Evolutionary conservation across 2,329 filamentous ascomycete species (phyloP).

Genomic region (Penicillium sp.): DNA sequence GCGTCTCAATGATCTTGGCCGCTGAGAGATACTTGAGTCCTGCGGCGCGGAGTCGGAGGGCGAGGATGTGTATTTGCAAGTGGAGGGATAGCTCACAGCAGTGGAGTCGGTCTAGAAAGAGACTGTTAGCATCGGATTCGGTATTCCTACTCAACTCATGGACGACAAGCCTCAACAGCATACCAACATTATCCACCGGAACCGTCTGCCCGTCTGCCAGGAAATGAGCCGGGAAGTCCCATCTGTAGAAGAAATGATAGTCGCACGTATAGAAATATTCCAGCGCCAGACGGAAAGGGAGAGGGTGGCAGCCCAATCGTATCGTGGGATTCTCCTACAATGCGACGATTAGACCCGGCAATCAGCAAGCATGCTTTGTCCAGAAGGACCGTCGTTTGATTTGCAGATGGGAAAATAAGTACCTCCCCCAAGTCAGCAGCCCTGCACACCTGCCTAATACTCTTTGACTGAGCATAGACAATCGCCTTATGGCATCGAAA

Average conservation of each 20-base stretch:
- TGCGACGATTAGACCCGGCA: background rate
- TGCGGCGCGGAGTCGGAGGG: background rate
- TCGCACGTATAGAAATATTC: slow-evolving; percentile 10
- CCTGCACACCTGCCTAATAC: background rate
- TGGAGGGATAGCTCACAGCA: slow-evolving; percentile 12
- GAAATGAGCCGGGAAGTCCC: slow-evolving; percentile 5
- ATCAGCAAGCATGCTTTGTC: background rate
- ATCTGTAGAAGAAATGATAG: slow-evolving; percentile 6
- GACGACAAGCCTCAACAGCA: background rate
- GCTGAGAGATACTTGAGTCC: background rate
- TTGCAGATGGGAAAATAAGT: background rate
- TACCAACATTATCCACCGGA: slow-evolving; percentile 6
- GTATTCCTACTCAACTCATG: background rate
- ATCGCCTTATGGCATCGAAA: slow-evolving; percentile 14
- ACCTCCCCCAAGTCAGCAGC: background rate
- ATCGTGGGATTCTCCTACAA: background rate
- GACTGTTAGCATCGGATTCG: background rate
- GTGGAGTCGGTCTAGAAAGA: slow-evolving; percentile 3
- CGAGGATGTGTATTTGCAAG: slow-evolving; percentile 7
- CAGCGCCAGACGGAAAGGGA: slow-evolving; percentile 9
- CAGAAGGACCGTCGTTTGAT: too few relatives aligned
- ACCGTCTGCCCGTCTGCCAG: slow-evolving; percentile 3
- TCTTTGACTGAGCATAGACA: slow-evolving; percentile 10
- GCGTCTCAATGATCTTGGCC: background rate
- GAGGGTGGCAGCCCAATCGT: slow-evolving; percentile 7